Evolutionary conservation across 345 rosid genomes (phyloP), one percentile per base, ranked within the genome.

Genomic region (Hevea brasiliensis): DNA sequence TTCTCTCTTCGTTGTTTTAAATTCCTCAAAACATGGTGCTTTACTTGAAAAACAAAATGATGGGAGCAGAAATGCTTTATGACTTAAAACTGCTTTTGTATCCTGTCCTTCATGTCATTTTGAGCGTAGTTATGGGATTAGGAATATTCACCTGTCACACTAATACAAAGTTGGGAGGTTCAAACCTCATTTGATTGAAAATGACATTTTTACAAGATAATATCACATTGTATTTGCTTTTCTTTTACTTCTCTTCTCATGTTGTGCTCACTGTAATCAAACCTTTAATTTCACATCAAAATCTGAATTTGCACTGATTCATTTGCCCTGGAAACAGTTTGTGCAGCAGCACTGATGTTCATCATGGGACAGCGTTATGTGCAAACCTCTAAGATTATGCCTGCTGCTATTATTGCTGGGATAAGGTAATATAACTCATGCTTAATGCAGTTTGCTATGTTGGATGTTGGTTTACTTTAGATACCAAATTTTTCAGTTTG

Each of bases 361-460:
- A 83, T 89, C 59, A 95, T 95, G 99, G 97, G 93, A 56, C 94
- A 89, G 51, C 97, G 97, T 53, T 95, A 91, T 74, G 56, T 89
- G 68, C 86, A 88, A 44, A 95, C 99, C 53, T 86, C 89, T 18
- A 92, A 92, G 86, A 81, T 95, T 66, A 92, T 95, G 98, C 99
- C 99, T 13, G 93, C 99, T 72, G 99, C 94, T 75, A 66, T 95
- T 66, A 84, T 95, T 50, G 96, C 93, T 9, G 99, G 84, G 68
- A 83, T 92, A 84, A 91, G 99, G 99, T 89, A 76, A 20, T 29
- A 65, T 23, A 55, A 48, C 55, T 51, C 13, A 15, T 27, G 53
- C 41, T 75, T 40, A 6, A 0, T 44, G n/a, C 2, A 1, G 6
- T 23, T 60, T 21, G 27, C 40, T 26, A 11, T 56, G 26, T 21